phyloP scores from a whole-genome alignment of 805 yeast genomes.

The Candida anglica region DNA sequence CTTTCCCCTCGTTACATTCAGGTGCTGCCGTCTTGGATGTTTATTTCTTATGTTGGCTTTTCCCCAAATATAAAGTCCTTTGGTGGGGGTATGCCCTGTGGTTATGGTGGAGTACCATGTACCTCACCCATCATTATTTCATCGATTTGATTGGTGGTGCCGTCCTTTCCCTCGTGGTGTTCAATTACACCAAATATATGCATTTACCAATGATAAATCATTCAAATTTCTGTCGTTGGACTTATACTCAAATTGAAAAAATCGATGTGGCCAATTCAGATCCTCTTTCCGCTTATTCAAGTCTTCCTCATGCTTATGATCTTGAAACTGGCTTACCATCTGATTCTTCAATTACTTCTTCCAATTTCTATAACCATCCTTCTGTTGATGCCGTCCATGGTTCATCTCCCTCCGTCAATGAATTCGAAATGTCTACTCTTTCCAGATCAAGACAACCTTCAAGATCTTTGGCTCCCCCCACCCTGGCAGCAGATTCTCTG shows the following conservation, averaged over 20 bases:
- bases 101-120: constrained; percentile 99
- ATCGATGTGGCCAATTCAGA: constrained; percentile 23
- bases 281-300: constrained; percentile 19
- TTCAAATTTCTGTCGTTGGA: constrained; percentile 66
- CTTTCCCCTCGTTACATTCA: constrained; percentile 80
- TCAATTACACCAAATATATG: constrained; percentile 62
- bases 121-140: constrained; percentile 93
- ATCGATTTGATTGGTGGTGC: constrained; percentile 95
- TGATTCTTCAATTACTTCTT: constrained; percentile 4
- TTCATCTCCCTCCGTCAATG: constrained; percentile 6
- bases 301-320: neutral
- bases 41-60: constrained; percentile 75
- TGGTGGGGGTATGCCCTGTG: constrained; percentile 80
- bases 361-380: constrained; percentile 3
- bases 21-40: constrained; percentile 95
- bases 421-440: constrained; percentile 18
- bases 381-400: constrained; percentile 3
- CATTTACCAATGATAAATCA: constrained; percentile 59
- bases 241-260: constrained; percentile 40
- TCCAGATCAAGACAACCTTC: constrained; percentile 28
- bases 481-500: no score
- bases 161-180: constrained; percentile 66
- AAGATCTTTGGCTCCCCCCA: constrained; percentile 5
- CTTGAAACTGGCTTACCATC: constrained; percentile 1
- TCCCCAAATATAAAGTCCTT: constrained; percentile 63